Evolutionary conservation across 805 yeast species (phyloP).

Genomic region (Hanseniaspora vineae): DNA sequence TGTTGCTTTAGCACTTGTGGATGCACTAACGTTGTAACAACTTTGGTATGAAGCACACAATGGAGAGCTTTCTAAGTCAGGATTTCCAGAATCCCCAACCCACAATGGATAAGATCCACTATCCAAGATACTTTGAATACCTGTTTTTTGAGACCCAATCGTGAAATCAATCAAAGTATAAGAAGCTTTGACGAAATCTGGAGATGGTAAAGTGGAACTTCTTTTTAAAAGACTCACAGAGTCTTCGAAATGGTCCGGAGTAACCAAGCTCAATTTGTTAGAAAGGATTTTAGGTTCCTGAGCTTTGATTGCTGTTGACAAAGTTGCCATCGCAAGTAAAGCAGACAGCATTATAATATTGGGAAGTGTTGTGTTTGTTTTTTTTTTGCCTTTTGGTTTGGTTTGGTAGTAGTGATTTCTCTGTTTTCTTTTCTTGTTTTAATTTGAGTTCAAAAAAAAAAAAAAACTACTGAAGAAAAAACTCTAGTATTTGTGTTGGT

Average conservation of each 20-base stretch:
- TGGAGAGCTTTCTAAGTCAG: neutral
- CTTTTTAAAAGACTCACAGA: neutral
- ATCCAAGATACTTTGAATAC: conserved; percentile 3
- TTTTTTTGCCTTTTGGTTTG: neutral
- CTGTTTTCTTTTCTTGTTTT: neutral
- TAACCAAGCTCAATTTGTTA: neutral
- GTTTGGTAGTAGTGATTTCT: neutral
- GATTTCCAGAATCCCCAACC: conserved; percentile 2
- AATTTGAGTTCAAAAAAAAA: neutral
- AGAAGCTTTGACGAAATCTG: conserved; percentile 2
- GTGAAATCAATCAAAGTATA: conserved; percentile 2
- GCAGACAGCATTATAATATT: neutral
- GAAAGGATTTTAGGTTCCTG: neutral
- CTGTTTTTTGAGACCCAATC: conserved; percentile 2
- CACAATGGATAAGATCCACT: conserved; percentile 5
- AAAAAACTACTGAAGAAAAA: neutral
- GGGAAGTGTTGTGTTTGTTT: neutral
- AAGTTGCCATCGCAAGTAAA: neutral
- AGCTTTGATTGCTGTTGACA: conserved; percentile 2
- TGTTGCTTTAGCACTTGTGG: neutral
- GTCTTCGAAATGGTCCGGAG: neutral
- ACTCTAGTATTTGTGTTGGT: neutral
- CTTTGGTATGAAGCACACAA: conserved; percentile 2
- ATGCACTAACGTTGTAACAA: neutral
- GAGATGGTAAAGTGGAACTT: neutral